Conservation (phyloP, 208 protist species). For the Wallacemonas rigidus region DNA sequence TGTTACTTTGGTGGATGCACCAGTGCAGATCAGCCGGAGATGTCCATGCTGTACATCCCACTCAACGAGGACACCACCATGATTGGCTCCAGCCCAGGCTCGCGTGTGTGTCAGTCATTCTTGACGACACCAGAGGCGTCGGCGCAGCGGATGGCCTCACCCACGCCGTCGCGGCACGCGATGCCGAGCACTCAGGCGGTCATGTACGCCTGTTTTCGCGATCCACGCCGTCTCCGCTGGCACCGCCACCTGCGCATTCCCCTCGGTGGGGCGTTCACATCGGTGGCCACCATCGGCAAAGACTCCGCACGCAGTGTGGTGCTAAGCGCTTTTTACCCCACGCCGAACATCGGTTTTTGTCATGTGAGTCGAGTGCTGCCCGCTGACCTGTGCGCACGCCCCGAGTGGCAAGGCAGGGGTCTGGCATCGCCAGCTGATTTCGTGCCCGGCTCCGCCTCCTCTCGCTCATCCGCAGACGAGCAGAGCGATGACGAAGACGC, state of each 20-base stretch:
- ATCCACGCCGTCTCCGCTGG: conserved; percentile 33
- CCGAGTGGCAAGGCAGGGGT: background rate
- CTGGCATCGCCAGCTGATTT: background rate
- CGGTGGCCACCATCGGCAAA: conserved; percentile 34
- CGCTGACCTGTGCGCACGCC: conserved; percentile 21
- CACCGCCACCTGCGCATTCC: conserved; percentile 47
- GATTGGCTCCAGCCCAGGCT: background rate
- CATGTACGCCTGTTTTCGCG: conserved; percentile 31
- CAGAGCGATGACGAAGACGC: background rate
- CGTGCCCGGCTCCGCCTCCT: background rate
- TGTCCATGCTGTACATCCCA: conserved; percentile 54
- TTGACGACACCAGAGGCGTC: too few species aligned
- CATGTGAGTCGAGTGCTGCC: conserved; percentile 41
- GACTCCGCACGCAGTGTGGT: conserved; percentile 37
- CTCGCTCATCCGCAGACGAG: too few species aligned
- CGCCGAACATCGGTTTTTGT: conserved; percentile 48
- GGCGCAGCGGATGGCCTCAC: too few species aligned
- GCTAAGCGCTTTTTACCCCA: conserved; percentile 48
- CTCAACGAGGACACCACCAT: conserved; percentile 13
- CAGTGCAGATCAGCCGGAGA: conserved; percentile 41
- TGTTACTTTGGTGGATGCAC: conserved; percentile 59
- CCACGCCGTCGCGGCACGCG: background rate
- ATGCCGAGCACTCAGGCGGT: background rate
- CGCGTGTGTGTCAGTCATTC: too few species aligned
- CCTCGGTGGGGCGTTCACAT: conserved; percentile 50